Base-by-base conservation (phyloP, 192 early-diverging fungal species). In the Oehlia diaphana region DNA sequence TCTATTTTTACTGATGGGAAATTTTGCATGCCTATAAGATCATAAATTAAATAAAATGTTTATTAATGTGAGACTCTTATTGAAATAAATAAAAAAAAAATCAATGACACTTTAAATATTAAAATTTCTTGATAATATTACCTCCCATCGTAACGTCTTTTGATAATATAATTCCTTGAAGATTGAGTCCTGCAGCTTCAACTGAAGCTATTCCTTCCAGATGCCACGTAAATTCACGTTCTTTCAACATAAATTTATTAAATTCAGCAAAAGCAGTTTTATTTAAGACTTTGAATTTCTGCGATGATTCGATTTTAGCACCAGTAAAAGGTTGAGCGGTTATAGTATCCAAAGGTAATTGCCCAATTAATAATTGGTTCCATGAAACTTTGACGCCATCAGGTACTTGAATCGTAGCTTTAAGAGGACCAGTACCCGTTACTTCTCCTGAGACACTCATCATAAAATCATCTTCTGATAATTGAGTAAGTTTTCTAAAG, bases 81-180 rank as follows among this genome's bases (percentile, higher is more conserved):
- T 39, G 39, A 39, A 39, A 37, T 37, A 37, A 42, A 42, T 7
- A 8, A 42, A 42, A 8, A 39, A 35, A 37, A 37, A 37, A 37
- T 37, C 4, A 37, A 42, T 7, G 0, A 42, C 5, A 0, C 0
- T 7, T 42, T 42, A 42, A 37, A 5, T 39, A 39, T 39, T 42
- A 42, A 42, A 42, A 42, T 42, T 42, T 5, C 39, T 83, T 87
- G 70, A 83, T 84, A 63, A 21, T 79, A 35, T 28, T 83, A 83
- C 87, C 87, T n/a, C 81, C 75, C 65, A 89, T 76, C 12, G 78
- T 84, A 35, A 91, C 79, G 42, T 86, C 81, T 72, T 91, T 91
- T 68, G 78, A 77, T 19, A 91, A 74, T 37, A 82, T 39, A 76
- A 90, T 81, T 8, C 83, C 81, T 62, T 85, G 83, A 67, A 85